These are phyloP conservation scores for Cucurbita pepo DNA, from an alignment of 306 rosid genomes.

Conservation along the genomic window DNA sequence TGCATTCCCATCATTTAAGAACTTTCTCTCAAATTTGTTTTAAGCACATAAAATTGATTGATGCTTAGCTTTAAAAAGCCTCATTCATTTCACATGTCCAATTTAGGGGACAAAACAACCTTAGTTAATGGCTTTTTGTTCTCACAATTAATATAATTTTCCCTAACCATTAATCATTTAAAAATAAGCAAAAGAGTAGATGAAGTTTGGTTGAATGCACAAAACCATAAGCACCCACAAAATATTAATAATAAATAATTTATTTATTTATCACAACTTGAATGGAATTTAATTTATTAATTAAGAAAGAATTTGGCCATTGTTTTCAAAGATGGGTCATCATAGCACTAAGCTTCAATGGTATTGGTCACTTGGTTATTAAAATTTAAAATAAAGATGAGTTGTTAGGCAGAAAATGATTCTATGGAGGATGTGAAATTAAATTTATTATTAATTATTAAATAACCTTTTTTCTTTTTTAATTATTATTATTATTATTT, in stretches of 20 bases:
- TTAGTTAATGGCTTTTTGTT: background rate
- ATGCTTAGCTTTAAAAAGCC: background rate
- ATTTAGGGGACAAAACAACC: background rate
- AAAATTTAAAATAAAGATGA: background rate
- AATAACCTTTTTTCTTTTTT: background rate
- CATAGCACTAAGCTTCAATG: background rate
- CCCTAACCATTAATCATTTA: background rate
- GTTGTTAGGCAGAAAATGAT: constrained; percentile 5
- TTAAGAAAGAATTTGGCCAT: background rate
- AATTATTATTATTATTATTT: too few relatives aligned
- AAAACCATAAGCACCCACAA: background rate
- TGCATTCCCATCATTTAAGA: background rate
- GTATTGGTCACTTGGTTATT: background rate
- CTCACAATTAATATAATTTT: background rate
- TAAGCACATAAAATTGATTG: background rate
- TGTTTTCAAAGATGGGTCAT: constrained; percentile 2
- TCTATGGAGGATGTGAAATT: background rate
- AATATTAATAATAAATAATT: background rate
- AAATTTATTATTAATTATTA: background rate
- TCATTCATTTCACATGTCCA: background rate
- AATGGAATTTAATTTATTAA: background rate
- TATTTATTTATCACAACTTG: background rate
- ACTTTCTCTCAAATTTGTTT: background rate
- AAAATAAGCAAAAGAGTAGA: background rate
- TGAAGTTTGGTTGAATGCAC: background rate